phyloP scores from a whole-genome alignment of 1,139 yeast genomes.

The Casaregolazyma suthepensis region DNA sequence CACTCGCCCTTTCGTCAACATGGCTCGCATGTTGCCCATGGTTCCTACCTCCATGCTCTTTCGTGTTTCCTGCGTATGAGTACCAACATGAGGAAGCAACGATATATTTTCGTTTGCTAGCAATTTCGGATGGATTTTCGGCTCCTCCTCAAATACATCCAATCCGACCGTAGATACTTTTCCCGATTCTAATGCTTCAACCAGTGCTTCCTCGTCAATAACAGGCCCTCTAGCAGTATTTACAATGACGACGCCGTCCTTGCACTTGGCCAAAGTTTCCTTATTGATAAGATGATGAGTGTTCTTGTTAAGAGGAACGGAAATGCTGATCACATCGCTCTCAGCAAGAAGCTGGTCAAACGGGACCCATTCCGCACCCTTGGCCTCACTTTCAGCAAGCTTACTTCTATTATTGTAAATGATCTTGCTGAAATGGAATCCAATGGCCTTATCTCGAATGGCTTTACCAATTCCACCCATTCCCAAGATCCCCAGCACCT shows the following conservation, averaged over 20 bases:
- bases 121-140: constrained; percentile 37
- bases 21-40: constrained; percentile 39
- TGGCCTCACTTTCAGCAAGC: constrained; percentile 48
- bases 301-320: constrained; percentile 51
- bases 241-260: constrained; percentile 58
- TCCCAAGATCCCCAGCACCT: constrained; percentile 64
- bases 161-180: constrained; percentile 51
- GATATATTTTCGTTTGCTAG: constrained; percentile 40
- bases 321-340: constrained; percentile 55
- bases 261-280: constrained; percentile 50
- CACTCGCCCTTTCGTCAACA: constrained; percentile 49
- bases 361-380: constrained; percentile 44
- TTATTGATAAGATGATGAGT: constrained; percentile 52
- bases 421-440: constrained; percentile 57
- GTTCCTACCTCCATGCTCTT: constrained; percentile 52
- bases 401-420: constrained; percentile 57
- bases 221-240: constrained; percentile 67
- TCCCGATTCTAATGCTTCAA: constrained; percentile 56
- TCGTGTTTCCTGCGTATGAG: constrained; percentile 50
- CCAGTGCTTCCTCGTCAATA: constrained; percentile 58
- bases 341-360: constrained; percentile 49
- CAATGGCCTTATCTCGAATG: constrained; percentile 55
- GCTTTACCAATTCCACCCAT: constrained; percentile 81
- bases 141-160: constrained; percentile 83
- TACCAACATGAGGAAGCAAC: constrained; percentile 62